phyloP scores from a whole-genome alignment of 2,329 filamentous ascomycete species.

The Triangularia setosa region DNA sequence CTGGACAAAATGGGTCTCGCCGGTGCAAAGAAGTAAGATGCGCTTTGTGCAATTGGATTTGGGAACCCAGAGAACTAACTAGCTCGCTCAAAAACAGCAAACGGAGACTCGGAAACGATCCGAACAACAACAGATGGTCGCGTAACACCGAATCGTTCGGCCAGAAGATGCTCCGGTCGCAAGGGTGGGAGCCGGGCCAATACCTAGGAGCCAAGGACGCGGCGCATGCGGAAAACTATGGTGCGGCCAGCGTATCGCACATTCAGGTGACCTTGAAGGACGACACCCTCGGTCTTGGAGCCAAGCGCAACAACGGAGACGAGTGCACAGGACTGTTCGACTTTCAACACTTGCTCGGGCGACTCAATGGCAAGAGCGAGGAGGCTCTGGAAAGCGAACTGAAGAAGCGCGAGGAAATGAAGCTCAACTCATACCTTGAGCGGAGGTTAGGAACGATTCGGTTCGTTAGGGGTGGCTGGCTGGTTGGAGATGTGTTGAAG shows the following conservation, averaged over 20 bases:
- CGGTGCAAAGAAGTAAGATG: slow-evolving; percentile 59
- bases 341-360: slow-evolving; percentile 79
- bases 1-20: slow-evolving; percentile 60
- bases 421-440: slow-evolving; percentile 69
- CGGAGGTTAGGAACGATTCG: slow-evolving; percentile 74
- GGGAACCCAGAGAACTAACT: slow-evolving; percentile 1
- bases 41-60: background rate
- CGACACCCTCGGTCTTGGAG: slow-evolving; percentile 85
- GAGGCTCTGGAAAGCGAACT: slow-evolving; percentile 67
- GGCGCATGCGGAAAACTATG: slow-evolving; percentile 70
- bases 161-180: slow-evolving; percentile 79
- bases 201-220: slow-evolving; percentile 76
- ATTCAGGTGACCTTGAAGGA: slow-evolving; percentile 85
- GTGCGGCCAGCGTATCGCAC: slow-evolving; percentile 75
- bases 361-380: slow-evolving; percentile 83
- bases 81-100: slow-evolving; percentile 28
- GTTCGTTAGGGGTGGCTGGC: slow-evolving; percentile 81
- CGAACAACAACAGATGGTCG: slow-evolving; percentile 93
- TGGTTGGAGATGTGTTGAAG: slow-evolving; percentile 55
- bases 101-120: slow-evolving; percentile 79
- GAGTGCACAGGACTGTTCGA: slow-evolving; percentile 81
- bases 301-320: slow-evolving; percentile 69
- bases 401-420: slow-evolving; percentile 63
- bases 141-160: slow-evolving; percentile 79
- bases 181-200: slow-evolving; percentile 87